Evolutionary conservation across 257 asterid species (phyloP).

Genomic region (Thymus quinquecostatus): DNA sequence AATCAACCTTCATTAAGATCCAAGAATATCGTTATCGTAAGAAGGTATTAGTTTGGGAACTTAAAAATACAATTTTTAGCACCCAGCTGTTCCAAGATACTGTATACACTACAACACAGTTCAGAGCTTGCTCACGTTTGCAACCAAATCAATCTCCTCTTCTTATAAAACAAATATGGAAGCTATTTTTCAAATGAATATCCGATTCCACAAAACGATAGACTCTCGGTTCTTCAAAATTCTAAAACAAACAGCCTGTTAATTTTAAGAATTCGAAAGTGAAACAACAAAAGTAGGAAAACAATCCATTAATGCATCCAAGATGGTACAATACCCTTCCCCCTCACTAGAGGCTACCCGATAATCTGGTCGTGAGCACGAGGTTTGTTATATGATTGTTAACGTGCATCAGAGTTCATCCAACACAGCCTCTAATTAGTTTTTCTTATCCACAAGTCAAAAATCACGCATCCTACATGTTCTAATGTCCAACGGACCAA

Average conservation of each 20-base stretch:
- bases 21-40: not conserved
- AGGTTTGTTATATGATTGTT: not conserved
- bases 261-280: not conserved
- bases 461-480: not conserved
- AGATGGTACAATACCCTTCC: not conserved
- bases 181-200: not conserved
- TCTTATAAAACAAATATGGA: not conserved
- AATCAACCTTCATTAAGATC: constrained; percentile 5
- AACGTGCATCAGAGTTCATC: not conserved
- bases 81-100: not conserved
- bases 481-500: not conserved
- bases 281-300: not conserved
- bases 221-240: not conserved
- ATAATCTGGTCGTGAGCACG: not conserved
- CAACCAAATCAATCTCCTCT: not conserved
- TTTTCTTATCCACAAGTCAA: not conserved
- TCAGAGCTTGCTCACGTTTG: not conserved
- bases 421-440: not conserved
- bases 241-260: not conserved
- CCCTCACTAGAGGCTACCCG: not conserved
- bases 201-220: not conserved
- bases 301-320: constrained; percentile 3
- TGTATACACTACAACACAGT: not conserved
- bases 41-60: not conserved
- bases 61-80: not conserved